phyloP scores from a whole-genome alignment of 2,329 filamentous ascomycete genomes.

The Paraconiothyrium brasiliense region DNA sequence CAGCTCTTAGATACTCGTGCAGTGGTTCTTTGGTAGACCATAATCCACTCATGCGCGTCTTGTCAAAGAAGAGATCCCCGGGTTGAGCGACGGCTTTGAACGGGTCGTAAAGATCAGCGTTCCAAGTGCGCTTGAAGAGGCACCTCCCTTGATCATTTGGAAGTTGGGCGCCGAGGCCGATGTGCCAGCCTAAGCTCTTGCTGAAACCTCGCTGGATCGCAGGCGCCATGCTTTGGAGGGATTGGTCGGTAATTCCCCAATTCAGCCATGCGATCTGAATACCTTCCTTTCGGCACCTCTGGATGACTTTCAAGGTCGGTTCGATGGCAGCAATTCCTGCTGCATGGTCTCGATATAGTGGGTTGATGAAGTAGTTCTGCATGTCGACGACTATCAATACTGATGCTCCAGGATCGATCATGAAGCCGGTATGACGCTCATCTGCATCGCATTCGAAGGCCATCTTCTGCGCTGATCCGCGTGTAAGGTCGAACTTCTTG shows the following conservation, averaged over 20 bases:
- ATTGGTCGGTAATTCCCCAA: constrained; percentile 53
- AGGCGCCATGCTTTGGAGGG: constrained; percentile 52
- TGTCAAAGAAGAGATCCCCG: constrained; percentile 56
- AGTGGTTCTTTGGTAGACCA: constrained; percentile 53
- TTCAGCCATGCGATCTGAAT: constrained; percentile 55
- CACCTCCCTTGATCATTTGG: constrained; percentile 51
- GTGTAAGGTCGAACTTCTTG: constrained; percentile 54
- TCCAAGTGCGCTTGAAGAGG: constrained; percentile 55
- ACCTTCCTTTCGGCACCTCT: constrained; percentile 51
- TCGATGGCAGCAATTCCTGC: constrained; percentile 44
- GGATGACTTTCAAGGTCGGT: constrained; percentile 51
- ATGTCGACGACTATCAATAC: constrained; percentile 55
- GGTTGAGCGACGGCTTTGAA: constrained; percentile 48
- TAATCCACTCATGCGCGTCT: constrained; percentile 54
- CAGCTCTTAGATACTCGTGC: constrained; percentile 52
- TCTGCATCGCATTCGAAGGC: constrained; percentile 53
- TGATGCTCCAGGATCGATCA: constrained; percentile 52
- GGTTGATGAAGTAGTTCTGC: constrained; percentile 56
- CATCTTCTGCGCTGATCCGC: constrained; percentile 49
- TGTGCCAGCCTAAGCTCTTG: constrained; percentile 53
- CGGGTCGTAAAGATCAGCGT: constrained; percentile 54
- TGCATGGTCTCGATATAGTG: constrained; percentile 40
- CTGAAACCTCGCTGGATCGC: constrained; percentile 55
- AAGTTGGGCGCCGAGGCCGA: constrained; percentile 51
- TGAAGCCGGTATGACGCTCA: constrained; percentile 51